Evolutionary conservation across 1,284 basidiomycete species (phyloP).

Genomic region (Moesziomyces parantarcticus): DNA sequence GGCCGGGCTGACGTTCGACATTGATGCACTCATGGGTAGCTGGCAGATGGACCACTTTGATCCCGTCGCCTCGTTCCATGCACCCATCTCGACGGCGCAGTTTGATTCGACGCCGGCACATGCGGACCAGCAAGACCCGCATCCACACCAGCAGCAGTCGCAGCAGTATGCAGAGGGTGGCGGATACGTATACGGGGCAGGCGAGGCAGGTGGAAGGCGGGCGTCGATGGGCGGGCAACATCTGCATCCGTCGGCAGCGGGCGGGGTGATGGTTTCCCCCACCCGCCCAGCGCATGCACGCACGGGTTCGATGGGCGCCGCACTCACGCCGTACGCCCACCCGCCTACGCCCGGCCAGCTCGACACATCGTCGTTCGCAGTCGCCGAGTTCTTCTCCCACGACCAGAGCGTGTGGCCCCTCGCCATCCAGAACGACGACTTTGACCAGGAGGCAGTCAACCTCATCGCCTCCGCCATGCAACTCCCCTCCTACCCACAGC

Average conservation of each 20-base stretch:
- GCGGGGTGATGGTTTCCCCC: background rate
- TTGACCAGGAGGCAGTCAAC: slow-evolving; percentile 42
- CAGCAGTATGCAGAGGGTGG: background rate
- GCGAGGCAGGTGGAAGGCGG: background rate
- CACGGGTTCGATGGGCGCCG: too few relatives aligned
- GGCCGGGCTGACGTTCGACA: slow-evolving; percentile 43
- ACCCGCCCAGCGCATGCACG: background rate
- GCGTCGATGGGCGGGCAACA: background rate
- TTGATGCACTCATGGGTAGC: slow-evolving; percentile 43
- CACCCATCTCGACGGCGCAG: slow-evolving; percentile 4
- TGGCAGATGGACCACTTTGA: slow-evolving; percentile 42
- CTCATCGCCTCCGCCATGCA: slow-evolving; percentile 44
- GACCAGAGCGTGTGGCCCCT: slow-evolving; percentile 50
- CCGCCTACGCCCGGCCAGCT: slow-evolving; percentile 32
- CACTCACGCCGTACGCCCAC: slow-evolving; percentile 3
- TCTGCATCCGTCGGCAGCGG: background rate
- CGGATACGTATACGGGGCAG: background rate
- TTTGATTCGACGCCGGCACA: background rate
- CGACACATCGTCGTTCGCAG: slow-evolving; percentile 35
- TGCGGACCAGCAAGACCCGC: slow-evolving; percentile 7
- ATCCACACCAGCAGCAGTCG: background rate
- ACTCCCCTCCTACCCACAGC: slow-evolving; percentile 19
- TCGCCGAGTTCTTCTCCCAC: slow-evolving; percentile 50
- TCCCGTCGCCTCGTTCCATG: slow-evolving; percentile 17
- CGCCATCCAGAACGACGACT: slow-evolving; percentile 41